Conservation (phyloP, 768 basidiomycete species). For the Kwoniella heveanensis region DNA sequence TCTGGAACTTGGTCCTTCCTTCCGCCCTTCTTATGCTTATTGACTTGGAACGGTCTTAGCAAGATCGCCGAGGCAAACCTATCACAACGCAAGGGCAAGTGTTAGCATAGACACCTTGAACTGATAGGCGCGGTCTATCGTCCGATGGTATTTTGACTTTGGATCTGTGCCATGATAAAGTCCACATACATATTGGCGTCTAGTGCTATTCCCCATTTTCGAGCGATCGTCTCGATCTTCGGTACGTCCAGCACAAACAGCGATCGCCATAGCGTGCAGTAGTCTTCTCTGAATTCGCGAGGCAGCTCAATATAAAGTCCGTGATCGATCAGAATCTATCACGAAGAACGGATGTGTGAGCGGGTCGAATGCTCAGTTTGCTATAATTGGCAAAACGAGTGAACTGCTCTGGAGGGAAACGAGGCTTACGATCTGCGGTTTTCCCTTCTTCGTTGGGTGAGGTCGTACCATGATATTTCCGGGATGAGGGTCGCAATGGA, state of each 20-base stretch:
- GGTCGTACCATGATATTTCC: conserved; percentile 65
- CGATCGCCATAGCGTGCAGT: conserved; percentile 71
- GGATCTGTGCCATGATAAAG: too few species aligned
- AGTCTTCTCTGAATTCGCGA: conserved; percentile 70
- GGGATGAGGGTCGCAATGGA: conserved; percentile 66
- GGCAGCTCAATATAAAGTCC: conserved; percentile 79
- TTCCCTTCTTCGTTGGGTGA: conserved; percentile 63
- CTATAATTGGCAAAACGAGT: background rate
- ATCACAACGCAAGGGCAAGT: conserved; percentile 6
- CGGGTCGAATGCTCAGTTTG: background rate
- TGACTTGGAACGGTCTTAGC: conserved; percentile 55
- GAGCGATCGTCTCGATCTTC: conserved; percentile 53
- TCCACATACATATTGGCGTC: conserved; percentile 56
- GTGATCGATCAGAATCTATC: conserved; percentile 83
- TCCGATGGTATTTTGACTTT: too few species aligned
- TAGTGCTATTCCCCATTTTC: conserved; percentile 56
- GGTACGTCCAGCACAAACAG: conserved; percentile 56
- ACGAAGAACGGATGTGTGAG: conserved; percentile 56
- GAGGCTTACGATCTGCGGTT: conserved; percentile 57
- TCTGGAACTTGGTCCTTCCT: conserved; percentile 33
- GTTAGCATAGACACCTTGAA: too few species aligned
- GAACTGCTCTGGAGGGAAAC: background rate
- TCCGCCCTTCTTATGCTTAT: conserved; percentile 25
- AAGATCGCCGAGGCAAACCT: conserved; percentile 57
- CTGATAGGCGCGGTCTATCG: too few species aligned